Evolutionary conservation across 2,329 filamentous ascomycete species (phyloP), one percentile per base, ranked within the genome.

Genomic region (Alternaria novae-zelandiae): DNA sequence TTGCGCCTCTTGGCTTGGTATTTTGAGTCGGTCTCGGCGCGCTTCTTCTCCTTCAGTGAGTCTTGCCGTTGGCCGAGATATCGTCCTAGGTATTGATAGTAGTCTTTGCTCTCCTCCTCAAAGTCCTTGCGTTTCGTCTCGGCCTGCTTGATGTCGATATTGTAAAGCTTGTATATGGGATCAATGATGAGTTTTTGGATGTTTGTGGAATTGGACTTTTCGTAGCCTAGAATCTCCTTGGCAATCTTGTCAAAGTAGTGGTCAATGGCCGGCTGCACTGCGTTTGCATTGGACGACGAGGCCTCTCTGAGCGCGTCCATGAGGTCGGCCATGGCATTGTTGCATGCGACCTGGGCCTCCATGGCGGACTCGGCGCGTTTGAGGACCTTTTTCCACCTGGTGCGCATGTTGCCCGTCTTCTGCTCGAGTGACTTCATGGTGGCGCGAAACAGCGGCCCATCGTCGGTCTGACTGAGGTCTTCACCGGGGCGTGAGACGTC

Each of bases 211-310:
- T 97, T 98, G 68, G 92, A 89, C 65, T 89, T 90, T 81, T 99
- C 94, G 76, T 97, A 98, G 0, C 84, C 81, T 41, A 97, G 82
- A 49, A 99, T 97, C 76, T 98, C 93, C 65, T 91, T 90, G 4
- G 95, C 94, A 70, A 97, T 98, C 74, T 94, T 97, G 81, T 98
- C 94, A 74, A 98, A 99, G 78, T 99, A 99, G 79, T 99, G 94
- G 66, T 99, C 96, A 63, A 99, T 86, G 5, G 95, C 96, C 15
- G 96, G 96, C 75, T 97, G 93, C n/a, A 99, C 94, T 0, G 95
- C 96, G 74, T 97, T 97, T 53, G 94, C 92, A 76, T 98, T 98
- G 12, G 94, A 97, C 0, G 89, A 89, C 1, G 94, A 94, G 0
- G 94, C 93, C 75, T 98, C 96, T 66, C 91, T 89, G 30, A 99